Evolutionary conservation across 169 alveolate genomes (phyloP), one percentile per base, ranked within the genome.

Genomic region (Eimeria tenella): DNA sequence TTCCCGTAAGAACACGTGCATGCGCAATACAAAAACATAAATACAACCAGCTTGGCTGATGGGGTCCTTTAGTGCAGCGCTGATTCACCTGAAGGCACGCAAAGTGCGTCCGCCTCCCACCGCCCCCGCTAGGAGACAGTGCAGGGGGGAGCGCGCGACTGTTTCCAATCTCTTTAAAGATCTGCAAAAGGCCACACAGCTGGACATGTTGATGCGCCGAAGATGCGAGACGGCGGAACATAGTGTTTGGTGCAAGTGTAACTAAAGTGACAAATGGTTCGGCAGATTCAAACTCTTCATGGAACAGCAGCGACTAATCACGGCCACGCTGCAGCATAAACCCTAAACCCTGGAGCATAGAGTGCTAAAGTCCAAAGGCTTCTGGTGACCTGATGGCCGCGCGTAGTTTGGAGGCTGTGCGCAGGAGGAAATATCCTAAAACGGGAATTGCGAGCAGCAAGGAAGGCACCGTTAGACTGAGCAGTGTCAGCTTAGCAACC

Each of bases 151-250:
- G 56, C 86, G 55, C 17, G 84, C 79, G 7, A 71, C 60, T 53
- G 82, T 87, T 63, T 87, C 93, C 56, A 87, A 86, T n/a, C 93
- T 68, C 86, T 87, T 87, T 13, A 87, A 42, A 11, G 81, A 50
- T 52, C 84, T 68, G 86, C 50, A 70, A 25, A 10, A 19, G 88
- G 8, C 17, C 56, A 49, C 17, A 53, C 52, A 73, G 56, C 52
- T n/a, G 79, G 42, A 68, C 42, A 31, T 2, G 42, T 31, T 31
- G 42, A 2, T 31, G 42, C 42, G 42, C 42, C 42, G 42, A 2
- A 1, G 42, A 31, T 31, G 42, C 42, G 42, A 31, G 0, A 31
- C 2, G 42, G 42, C 0, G 42, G 42, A 31, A 31, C 42, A 31
- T 31, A 31, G 0, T 31, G 42, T 31, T 31, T 31, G 42, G 42